Conservation (phyloP, 2,329 filamentous ascomycete genomes). For the Chrysoporthe cubensis region DNA sequence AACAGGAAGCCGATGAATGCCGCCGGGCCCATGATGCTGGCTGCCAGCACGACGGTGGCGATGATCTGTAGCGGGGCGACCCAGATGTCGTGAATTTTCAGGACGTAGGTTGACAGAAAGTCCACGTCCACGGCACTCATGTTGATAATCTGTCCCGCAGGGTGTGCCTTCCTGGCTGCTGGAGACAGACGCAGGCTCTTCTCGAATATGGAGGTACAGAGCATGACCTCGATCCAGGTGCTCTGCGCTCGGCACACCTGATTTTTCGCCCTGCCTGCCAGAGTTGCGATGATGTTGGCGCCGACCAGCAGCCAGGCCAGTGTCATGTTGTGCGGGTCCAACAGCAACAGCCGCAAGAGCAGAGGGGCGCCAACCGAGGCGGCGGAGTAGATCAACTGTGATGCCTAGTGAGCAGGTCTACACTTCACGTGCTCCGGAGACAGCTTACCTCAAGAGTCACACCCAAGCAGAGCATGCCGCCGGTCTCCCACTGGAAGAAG, state of each 20-base stretch:
- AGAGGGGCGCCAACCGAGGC: conserved; percentile 14
- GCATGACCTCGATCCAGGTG: conserved; percentile 13
- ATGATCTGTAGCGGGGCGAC: conserved; percentile 12
- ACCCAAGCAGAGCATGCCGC: conserved; percentile 14
- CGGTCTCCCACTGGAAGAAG: conserved; percentile 14
- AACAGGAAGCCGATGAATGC: conserved; percentile 14
- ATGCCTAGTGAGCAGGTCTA: background rate
- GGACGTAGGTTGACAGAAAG: conserved; percentile 13
- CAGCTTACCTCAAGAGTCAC: conserved; percentile 3
- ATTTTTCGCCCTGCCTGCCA: conserved; percentile 17
- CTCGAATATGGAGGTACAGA: conserved; percentile 13
- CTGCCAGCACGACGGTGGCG: conserved; percentile 3
- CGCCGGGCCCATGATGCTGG: conserved; percentile 7
- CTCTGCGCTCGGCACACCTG: conserved; percentile 9
- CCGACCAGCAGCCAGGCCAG: conserved; percentile 10
- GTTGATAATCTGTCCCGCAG: conserved; percentile 15
- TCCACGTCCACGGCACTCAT: conserved; percentile 19
- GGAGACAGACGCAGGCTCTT: conserved; percentile 17
- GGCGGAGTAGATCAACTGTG: conserved; percentile 2
- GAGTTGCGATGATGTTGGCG: conserved; percentile 12
- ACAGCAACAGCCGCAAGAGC: conserved; percentile 7
- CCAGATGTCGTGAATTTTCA: conserved; percentile 18
- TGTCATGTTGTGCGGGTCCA: conserved; percentile 6
- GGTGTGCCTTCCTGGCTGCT: conserved; percentile 5
- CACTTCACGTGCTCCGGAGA: background rate